Evolutionary conservation across 2,329 filamentous ascomycete genomes (phyloP).

Genomic region (Epichloe baconii): DNA sequence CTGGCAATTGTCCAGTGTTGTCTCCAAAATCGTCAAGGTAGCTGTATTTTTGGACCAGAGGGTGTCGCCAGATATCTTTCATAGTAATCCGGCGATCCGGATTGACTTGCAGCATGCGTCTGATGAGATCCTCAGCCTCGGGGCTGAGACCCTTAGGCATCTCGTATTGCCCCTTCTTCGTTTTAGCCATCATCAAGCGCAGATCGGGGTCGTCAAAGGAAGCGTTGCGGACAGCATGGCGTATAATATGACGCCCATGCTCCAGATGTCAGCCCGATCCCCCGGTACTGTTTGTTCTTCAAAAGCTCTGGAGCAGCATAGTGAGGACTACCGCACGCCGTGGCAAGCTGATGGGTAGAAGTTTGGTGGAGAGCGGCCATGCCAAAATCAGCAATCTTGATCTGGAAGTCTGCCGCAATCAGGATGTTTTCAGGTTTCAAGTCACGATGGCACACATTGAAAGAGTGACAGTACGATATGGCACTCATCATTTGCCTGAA

Average conservation of each 20-base stretch:
- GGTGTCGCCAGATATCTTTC: constrained; percentile 72
- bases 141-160: constrained; percentile 49
- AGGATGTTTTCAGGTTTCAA: constrained; percentile 96
- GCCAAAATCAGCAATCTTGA: constrained; percentile 95
- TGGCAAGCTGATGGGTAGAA: constrained; percentile 63
- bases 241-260: constrained; percentile 78
- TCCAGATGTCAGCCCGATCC: constrained; percentile 91
- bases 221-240: constrained; percentile 73
- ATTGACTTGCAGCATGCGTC: constrained; percentile 64
- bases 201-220: constrained; percentile 60
- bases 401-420: constrained; percentile 57
- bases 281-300: constrained; percentile 62
- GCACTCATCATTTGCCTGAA: constrained; percentile 92
- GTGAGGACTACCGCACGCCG: constrained; percentile 90
- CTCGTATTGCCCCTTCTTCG: constrained; percentile 45
- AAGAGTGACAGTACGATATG: constrained; percentile 81
- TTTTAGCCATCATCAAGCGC: constrained; percentile 46
- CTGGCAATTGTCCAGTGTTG: constrained; percentile 37
- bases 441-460: constrained; percentile 92
- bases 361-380: constrained; percentile 90
- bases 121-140: constrained; percentile 67
- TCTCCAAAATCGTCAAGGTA: constrained; percentile 55
- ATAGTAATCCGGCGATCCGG: constrained; percentile 70
- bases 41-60: constrained; percentile 74
- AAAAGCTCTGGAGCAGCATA: constrained; percentile 93